Evolutionary conservation across 345 rosid species (phyloP).

Genomic region (Boechera retrofracta): DNA sequence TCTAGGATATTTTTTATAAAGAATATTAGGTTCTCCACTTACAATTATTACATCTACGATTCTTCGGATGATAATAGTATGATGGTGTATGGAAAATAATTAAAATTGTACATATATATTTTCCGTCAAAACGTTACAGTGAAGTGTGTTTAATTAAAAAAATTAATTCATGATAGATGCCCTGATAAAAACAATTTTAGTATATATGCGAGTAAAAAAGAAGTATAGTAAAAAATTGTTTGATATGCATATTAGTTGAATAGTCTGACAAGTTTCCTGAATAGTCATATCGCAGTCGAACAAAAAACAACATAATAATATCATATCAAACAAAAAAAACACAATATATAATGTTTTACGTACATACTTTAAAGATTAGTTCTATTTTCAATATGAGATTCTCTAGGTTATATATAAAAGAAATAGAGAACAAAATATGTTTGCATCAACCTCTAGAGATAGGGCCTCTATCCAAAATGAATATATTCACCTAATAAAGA

Average conservation of each 20-base stretch:
- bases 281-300: background rate
- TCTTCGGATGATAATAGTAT: background rate
- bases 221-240: background rate
- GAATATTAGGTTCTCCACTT: background rate
- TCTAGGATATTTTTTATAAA: conserved; percentile 1
- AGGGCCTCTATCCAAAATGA: background rate
- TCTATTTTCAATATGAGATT: background rate
- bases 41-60: background rate
- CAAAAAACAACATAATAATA: background rate
- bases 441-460: background rate
- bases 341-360: background rate
- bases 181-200: background rate
- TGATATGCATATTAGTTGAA: conserved; percentile 6
- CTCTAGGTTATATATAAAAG: background rate
- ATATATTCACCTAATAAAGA: background rate
- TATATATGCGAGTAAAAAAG: background rate
- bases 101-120: background rate
- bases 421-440: background rate
- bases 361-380: background rate
- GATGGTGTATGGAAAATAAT: background rate
- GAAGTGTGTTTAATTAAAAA: background rate
- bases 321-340: background rate
- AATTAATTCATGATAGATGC: background rate
- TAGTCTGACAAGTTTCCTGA: background rate
- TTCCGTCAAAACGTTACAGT: background rate